Evolutionary conservation across 192 early-diverging fungal species (phyloP), one percentile per base, ranked within the genome.

Genomic region (Coemansia sp.): DNA sequence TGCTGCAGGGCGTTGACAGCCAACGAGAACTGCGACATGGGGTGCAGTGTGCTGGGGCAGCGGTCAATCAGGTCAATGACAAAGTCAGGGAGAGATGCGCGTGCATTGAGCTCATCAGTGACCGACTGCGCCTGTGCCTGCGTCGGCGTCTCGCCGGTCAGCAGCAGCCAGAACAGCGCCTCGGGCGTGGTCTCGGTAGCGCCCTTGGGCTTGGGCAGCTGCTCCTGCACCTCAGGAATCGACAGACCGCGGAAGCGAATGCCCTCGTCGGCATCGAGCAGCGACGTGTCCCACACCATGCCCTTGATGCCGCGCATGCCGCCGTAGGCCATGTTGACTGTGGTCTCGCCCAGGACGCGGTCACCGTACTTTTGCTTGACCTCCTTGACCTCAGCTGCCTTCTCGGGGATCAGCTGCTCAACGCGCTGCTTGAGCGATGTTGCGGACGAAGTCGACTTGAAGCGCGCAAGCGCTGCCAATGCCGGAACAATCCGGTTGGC

Each of bases 261-360:
- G 80, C 97, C 97, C 86, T 98, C 97, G 54, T 97, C 89, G 57
- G 97, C 84, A 76, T 98, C 97, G 57, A 98, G 86, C 43, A 98
- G 93, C 75, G 97, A 98, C 62, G 92, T 92, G 82, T 98, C 97
- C 92, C 93, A 96, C 81, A 98, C 85, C 67, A 98, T 89, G 78
- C 95, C 95, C 89, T 98, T 98, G 87, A 98, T 94, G 63, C 95
- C 97, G 81, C 97, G 91, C 95, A 98, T 98, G 75, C 97, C 96
- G 70, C 96, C 96, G 80, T 97, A 97, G 35, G 79, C 79, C 92
- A 96, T 96, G 83, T 98, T 94, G 68, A 98, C 93, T 29, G 97
- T 97, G 67, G 90, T 92, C 76, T 94, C 88, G 65, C 97, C 97
- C 49, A 98, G 85, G 57, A 90, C 88, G 84, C 93, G 89, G 70